These are phyloP conservation scores for Amanita rimosa DNA, from an alignment of 768 basidiomycete genomes.

Conservation along the genomic window DNA sequence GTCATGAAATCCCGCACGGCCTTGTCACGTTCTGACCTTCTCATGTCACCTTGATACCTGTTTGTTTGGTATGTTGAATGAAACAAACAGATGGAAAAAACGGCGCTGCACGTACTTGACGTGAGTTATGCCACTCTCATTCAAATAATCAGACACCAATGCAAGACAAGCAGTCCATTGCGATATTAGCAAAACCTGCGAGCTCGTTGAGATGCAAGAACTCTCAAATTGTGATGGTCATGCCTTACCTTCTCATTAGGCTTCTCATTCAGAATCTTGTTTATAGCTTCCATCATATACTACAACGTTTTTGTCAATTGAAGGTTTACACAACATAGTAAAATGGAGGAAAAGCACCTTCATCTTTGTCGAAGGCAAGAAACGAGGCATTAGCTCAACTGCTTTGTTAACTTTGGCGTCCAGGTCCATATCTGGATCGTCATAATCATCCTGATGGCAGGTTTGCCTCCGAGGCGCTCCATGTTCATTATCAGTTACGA, in stretches of 20 bases:
- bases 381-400: conserved; percentile 37
- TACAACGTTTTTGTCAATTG: conserved; percentile 11
- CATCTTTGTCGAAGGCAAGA: conserved; percentile 69
- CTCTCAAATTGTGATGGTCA: background rate
- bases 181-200: conserved; percentile 55
- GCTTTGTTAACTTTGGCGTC: conserved; percentile 18
- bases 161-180: conserved; percentile 62
- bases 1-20: conserved; percentile 52
- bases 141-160: conserved; percentile 53
- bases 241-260: conserved; percentile 46
- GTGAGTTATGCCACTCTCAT: conserved; percentile 35
- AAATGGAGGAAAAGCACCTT: conserved; percentile 27
- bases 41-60: conserved; percentile 57
- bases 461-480: conserved; percentile 15
- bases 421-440: conserved; percentile 29
- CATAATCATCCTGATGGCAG: conserved; percentile 42
- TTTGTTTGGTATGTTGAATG: conserved; percentile 11
- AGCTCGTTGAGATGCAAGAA: conserved; percentile 26
- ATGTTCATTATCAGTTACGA: conserved; percentile 13
- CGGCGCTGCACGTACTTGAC: conserved; percentile 33
- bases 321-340: background rate
- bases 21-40: conserved; percentile 34
- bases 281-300: conserved; percentile 51
- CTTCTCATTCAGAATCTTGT: conserved; percentile 28
- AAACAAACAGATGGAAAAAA: background rate